Base-by-base conservation (phyloP, 2,329 filamentous ascomycete species). In the Verticillium klebahnii region DNA sequence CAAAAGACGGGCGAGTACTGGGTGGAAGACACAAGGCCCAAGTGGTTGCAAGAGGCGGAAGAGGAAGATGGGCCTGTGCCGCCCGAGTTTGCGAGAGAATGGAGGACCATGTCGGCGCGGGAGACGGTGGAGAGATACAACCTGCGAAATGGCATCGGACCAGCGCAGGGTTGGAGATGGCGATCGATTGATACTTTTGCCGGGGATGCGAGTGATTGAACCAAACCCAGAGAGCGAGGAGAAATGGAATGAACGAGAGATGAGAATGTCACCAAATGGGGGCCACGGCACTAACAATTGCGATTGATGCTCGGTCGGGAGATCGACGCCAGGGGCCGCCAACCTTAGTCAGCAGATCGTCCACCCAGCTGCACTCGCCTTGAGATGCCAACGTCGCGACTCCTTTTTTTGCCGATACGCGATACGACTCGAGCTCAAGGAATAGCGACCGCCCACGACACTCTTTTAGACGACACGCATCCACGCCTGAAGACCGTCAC, bases 311-410 rank as follows among this genome's bases (percentile, higher is more conserved):
- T 36, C 34, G 19, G 19, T 50, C 29, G 45, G 45, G 45, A 50
- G 45, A 50, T 50, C 45, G 17, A 25, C 45, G 23, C 45, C 23
- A 14, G 45, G 45, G 45, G 19, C 29, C 29, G 29, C 5, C 29
- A 1, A 4, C 5, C 45, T 50, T 50, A 50, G 45, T 65, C 62
- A 65, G 45, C 45, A 23, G 45, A 59, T 64, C 61, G 61, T 2
- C 0, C 4, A 1, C 6, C 45, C 58, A 36, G 57, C 34, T 40
- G 14, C n/a, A 34, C n/a, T 29, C 29, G 29, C 29, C 29, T 29
- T 19, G 59, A 63, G 57, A 58, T 61, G 64, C 54, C 64, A 66
- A 55, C 57, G 62, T 65, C 64, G 62, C 64, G 63, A 65, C 64
- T 65, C 64, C 64, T 65, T 65, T 65, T 62, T 54, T 31, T 25